These are phyloP conservation scores for Myriosclerotinia curreyana DNA, from an alignment of 2,329 filamentous ascomycete genomes.

Conservation along the genomic window DNA sequence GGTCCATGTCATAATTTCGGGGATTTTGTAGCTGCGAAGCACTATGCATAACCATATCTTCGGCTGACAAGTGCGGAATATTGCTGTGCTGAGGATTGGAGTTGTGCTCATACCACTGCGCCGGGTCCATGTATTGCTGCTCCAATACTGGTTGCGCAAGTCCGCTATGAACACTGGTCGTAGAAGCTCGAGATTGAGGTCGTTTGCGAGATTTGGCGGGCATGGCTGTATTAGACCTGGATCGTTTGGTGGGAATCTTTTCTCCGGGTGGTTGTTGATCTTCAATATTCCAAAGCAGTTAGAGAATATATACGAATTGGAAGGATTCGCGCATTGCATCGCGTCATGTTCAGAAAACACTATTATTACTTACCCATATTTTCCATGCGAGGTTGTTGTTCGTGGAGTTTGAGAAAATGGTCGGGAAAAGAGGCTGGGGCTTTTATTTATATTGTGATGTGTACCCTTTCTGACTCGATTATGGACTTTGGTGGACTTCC, in stretches of 20 bases:
- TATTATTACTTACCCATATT: constrained; percentile 35
- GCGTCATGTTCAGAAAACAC: constrained; percentile 10
- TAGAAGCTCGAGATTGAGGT: constrained; percentile 48
- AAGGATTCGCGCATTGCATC: constrained; percentile 15
- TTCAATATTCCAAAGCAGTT: constrained; percentile 27
- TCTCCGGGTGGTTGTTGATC: constrained; percentile 35
- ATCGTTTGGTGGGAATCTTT: constrained; percentile 43
- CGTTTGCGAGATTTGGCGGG: constrained; percentile 44
- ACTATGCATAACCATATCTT: constrained; percentile 59
- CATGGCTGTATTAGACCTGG: constrained; percentile 46
- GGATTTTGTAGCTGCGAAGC: constrained; percentile 54
- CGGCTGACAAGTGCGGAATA: constrained; percentile 48
- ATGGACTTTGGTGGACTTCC: background rate
- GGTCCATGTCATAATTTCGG: constrained; percentile 50
- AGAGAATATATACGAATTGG: constrained; percentile 23
- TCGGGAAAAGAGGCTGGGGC: constrained; percentile 29
- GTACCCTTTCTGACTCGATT: constrained; percentile 8
- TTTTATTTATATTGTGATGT: constrained; percentile 30
- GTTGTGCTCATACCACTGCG: constrained; percentile 39
- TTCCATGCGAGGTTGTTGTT: constrained; percentile 22
- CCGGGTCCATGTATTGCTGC: constrained; percentile 34
- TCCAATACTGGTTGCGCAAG: constrained; percentile 36
- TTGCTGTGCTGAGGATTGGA: constrained; percentile 35
- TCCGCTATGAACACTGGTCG: constrained; percentile 45
- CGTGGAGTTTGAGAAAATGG: constrained; percentile 14